Percentiles rank a stretch among this genome's conserved stretches.
These are phyloP conservation scores for Sporothrix pseudoabietina DNA, from an alignment of 2,329 filamentous ascomycete genomes.

Conservation along the genomic window DNA sequence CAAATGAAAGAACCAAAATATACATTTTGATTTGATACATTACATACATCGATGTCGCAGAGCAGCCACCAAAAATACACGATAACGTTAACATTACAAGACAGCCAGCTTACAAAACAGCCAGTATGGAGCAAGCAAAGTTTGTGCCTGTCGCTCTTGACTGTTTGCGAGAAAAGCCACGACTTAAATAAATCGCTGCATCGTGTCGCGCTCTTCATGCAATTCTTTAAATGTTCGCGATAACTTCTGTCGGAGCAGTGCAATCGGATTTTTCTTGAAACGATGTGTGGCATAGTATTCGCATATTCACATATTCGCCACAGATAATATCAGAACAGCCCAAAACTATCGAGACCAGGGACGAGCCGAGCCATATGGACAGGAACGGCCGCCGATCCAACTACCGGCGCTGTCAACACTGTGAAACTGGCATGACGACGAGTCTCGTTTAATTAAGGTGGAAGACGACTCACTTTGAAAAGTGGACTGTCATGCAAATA, in stretches of 20 bases:
- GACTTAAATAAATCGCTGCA: not conserved
- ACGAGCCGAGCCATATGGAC: not conserved
- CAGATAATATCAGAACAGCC: not conserved
- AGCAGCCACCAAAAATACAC: not conserved
- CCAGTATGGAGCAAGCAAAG: not conserved
- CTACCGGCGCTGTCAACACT: not conserved
- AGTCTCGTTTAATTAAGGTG: not conserved
- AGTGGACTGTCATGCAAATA: not conserved
- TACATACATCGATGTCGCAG: not conserved
- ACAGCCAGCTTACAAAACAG: not conserved
- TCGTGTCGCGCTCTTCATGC: not conserved
- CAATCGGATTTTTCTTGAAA: not conserved
- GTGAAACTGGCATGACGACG: slow-evolving; percentile 17
- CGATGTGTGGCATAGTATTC: not conserved
- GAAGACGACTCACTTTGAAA: not conserved
- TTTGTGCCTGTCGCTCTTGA: not conserved
- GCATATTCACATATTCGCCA: not conserved
- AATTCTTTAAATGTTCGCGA: too few species aligned
- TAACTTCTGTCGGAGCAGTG: too few species aligned
- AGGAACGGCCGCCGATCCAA: not conserved
- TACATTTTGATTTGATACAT: not conserved
- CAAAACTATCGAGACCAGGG: not conserved
- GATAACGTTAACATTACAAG: not conserved
- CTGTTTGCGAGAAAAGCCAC: not conserved
- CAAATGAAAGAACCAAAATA: not conserved